A percentile compares a stretch with the other conserved stretches of the same genome.
phyloP scores from a whole-genome alignment of 169 alveolate genomes.

The Babesia sp. region DNA sequence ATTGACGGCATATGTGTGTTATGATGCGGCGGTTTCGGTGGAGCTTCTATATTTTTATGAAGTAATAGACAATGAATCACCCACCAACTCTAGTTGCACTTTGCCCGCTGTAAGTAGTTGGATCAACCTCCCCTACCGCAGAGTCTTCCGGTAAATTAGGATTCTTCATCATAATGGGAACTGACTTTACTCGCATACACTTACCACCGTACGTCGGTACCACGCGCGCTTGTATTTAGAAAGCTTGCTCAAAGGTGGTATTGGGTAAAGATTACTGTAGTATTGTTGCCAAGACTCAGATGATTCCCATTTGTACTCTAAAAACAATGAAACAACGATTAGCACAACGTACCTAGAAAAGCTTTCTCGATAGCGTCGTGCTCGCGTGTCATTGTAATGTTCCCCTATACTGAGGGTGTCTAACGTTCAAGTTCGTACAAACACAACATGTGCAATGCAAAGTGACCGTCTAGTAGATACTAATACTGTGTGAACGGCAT shows the following conservation, averaged over 20 bases:
- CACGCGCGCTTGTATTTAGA: constrained; percentile 64
- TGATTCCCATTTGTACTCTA: constrained; percentile 59
- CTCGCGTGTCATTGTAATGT: constrained; percentile 17
- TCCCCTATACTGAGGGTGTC: neutral
- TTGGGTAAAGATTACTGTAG: constrained; percentile 52
- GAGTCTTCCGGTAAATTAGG: constrained; percentile 30
- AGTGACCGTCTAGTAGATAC: no score
- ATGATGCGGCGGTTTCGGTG: neutral
- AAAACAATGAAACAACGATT: neutral
- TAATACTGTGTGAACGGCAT: no score
- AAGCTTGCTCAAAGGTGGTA: constrained; percentile 53
- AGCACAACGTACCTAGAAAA: constrained; percentile 31
- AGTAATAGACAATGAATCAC: neutral
- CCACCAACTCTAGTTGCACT: neutral
- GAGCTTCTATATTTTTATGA: neutral
- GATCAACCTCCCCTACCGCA: constrained; percentile 42
- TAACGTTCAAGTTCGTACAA: no score
- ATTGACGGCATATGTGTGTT: neutral
- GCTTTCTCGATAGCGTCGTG: constrained; percentile 42
- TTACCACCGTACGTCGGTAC: constrained; percentile 57
- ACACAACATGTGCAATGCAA: no score
- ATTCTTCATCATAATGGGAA: neutral
- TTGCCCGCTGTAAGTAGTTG: neutral
- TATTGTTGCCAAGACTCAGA: constrained; percentile 52
- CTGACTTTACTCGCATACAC: neutral